Conservation (phyloP, 768 basidiomycete species). For the Infundibulicybe gibba region DNA sequence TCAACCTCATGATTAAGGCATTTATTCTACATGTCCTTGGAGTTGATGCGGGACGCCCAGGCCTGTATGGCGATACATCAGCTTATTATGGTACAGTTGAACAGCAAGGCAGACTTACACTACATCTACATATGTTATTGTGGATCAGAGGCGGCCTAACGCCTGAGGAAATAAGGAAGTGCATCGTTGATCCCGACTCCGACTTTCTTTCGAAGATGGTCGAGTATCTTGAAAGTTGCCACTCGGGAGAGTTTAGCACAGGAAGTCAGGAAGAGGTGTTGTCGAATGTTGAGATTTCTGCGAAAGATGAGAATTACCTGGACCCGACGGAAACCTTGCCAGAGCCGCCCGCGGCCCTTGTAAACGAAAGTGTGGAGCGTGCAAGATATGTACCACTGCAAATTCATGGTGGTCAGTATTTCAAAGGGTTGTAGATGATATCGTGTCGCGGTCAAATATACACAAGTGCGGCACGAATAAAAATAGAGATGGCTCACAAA, state of each 20-base stretch:
- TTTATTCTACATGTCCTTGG: slow-evolving; percentile 23
- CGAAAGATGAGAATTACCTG: slow-evolving; percentile 1
- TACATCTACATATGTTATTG: slow-evolving; percentile 35
- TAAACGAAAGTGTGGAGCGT: slow-evolving; percentile 3
- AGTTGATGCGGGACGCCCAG: slow-evolving; percentile 6
- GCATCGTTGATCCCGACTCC: slow-evolving; percentile 15
- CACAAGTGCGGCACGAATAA: slow-evolving; percentile 21
- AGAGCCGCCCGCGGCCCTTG: neutral
- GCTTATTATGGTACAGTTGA: slow-evolving; percentile 30
- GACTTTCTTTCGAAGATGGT: slow-evolving; percentile 20
- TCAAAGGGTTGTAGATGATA: slow-evolving; percentile 17
- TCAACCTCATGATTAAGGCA: slow-evolving; percentile 23
- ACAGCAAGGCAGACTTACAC: slow-evolving; percentile 28
- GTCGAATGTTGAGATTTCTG: slow-evolving; percentile 1
- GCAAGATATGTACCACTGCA: slow-evolving; percentile 9
- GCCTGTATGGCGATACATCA: slow-evolving; percentile 20
- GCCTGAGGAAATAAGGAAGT: slow-evolving; percentile 25
- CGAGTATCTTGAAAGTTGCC: slow-evolving; percentile 9
- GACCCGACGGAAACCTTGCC: slow-evolving; percentile 1
- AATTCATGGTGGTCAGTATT: slow-evolving; percentile 16
- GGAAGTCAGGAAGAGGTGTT: slow-evolving; percentile 14
- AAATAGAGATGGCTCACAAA: slow-evolving; percentile 2
- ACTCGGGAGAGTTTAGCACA: slow-evolving; percentile 23
- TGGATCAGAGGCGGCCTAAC: slow-evolving; percentile 24
- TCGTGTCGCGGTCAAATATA: slow-evolving; percentile 21